Evolutionary conservation across 495 filamentous ascomycete species (phyloP).

Genomic region (Trichoderma erinaceum): DNA sequence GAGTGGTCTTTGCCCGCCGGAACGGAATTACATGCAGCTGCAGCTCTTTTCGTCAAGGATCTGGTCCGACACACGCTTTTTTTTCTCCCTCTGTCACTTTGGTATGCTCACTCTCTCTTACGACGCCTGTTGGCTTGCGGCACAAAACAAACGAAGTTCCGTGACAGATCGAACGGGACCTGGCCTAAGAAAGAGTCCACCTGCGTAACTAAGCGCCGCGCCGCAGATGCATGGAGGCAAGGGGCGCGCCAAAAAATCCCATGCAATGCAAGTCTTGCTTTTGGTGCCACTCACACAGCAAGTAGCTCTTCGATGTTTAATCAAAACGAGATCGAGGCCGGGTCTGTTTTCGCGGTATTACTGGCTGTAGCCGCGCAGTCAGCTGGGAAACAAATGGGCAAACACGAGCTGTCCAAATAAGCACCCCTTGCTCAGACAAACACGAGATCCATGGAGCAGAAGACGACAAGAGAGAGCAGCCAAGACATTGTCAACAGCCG

Average conservation of each 20-base stretch:
- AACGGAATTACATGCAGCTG: constrained; percentile 7
- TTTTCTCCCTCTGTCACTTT: not conserved
- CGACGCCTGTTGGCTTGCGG: no score
- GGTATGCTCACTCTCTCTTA: not conserved
- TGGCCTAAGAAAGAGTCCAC: not conserved
- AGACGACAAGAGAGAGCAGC: not conserved
- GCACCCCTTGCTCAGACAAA: not conserved
- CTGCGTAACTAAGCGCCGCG: constrained; percentile 5
- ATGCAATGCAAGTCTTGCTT: not conserved
- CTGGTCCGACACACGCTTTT: not conserved
- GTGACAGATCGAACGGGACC: not conserved
- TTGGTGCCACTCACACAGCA: constrained; percentile 1
- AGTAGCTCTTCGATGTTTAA: not conserved
- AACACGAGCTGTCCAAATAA: not conserved
- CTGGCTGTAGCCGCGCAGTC: no score
- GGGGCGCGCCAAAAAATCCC: not conserved
- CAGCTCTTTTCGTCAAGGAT: not conserved
- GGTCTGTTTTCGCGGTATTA: no score
- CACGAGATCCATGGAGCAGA: not conserved
- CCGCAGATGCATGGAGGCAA: constrained; percentile 10
- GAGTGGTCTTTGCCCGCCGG: not conserved
- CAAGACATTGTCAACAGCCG: not conserved
- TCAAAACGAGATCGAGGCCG: not conserved
- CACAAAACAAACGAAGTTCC: no score
- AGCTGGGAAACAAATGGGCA: not conserved